Evolutionary conservation across 148 eudicot genomes (phyloP).

Genomic region (Beta vulgaris): DNA sequence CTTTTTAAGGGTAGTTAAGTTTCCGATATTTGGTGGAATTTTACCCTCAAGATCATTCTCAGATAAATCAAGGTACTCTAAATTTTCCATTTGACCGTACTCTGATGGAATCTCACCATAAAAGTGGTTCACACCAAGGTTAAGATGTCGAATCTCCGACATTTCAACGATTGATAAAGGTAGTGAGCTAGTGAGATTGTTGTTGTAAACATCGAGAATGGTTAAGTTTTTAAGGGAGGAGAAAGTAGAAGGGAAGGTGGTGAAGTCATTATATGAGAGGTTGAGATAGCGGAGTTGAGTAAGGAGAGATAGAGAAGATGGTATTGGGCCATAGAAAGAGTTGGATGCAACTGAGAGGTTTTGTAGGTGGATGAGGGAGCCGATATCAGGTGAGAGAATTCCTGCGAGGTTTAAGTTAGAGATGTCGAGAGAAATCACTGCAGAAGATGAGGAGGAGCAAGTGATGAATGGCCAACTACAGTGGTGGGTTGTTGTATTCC

Average conservation of each 20-base stretch:
- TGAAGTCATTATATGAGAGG: slow-evolving; percentile 73
- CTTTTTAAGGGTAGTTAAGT: slow-evolving; percentile 47
- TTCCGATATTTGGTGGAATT: slow-evolving; percentile 66
- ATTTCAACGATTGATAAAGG: slow-evolving; percentile 38
- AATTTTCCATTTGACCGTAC: slow-evolving; percentile 50
- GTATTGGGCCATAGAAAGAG: slow-evolving; percentile 56
- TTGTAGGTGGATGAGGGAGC: too few relatives aligned
- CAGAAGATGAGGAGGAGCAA: too few relatives aligned
- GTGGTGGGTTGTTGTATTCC: too few relatives aligned
- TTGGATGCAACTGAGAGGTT: too few relatives aligned
- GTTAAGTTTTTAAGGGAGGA: slow-evolving; percentile 36
- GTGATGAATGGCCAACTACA: too few relatives aligned
- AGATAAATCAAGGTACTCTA: slow-evolving; percentile 79
- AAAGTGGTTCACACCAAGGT: slow-evolving; percentile 80
- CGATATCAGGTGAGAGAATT: too few relatives aligned
- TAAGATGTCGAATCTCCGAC: slow-evolving; percentile 49
- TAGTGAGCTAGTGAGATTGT: slow-evolving; percentile 55
- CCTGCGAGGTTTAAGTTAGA: too few relatives aligned
- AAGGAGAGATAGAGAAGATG: slow-evolving; percentile 38
- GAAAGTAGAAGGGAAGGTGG: slow-evolving; percentile 45
- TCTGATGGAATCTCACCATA: slow-evolving; percentile 60
- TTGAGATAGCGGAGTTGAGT: slow-evolving; percentile 47
- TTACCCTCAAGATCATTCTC: slow-evolving; percentile 69
- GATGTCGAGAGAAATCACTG: too few relatives aligned
- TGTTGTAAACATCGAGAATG: slow-evolving; percentile 70